Base-by-base conservation (phyloP, 192 early-diverging fungal species). In the Endogone sp. region DNA sequence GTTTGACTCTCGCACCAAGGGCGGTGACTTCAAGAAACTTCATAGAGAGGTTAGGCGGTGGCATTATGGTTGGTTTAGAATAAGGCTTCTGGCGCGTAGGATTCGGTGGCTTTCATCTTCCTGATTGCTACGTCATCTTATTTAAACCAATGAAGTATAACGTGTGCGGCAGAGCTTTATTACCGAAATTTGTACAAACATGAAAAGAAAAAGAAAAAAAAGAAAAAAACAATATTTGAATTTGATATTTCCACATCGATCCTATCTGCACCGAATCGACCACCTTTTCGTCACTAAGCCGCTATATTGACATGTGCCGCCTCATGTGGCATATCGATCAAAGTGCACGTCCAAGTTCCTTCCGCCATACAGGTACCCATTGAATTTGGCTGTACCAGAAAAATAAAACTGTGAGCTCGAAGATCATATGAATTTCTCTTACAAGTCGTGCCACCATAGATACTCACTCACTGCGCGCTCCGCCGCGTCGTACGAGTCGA, bases 401-500 rank as follows among this genome's bases (percentile, higher is more conserved):
- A 13, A 67, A 11, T 26, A 31, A 67, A n/a, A 29, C 26, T 26
- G 13, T 4, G 54, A 22, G 37, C n/a, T 23, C 16, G 13, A 56
- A 2, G 16, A 65, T 13, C 27, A 11, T 26, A 13, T 10, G 27
- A 2, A 27, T 32, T 24, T 8, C 1, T 64, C 30, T 31, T 21
- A 37, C 20, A 27, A 20, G 24, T 9, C 30, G 57, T 24, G 56
- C 21, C n/a, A n/a, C n/a, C n/a, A n/a, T 24, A 23, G 37, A 49
- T 26, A 61, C 79, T 64, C 75, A 82, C 85, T 81, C 63, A 87
- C 79, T 16, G 85, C 85, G 61, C 77, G 69, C 21, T 85, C 83
- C 32, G 79, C 82, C 22, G 79, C 70, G 21, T 79, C 74, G 10
- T 65, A 71, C 31, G 75, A 59, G 29, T 83, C 83, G 62, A 87